A percentile compares a stretch with the other conserved stretches of the same genome.
phyloP scores from a whole-genome alignment of 257 asterid genomes.

The Solanum tacnaense region DNA sequence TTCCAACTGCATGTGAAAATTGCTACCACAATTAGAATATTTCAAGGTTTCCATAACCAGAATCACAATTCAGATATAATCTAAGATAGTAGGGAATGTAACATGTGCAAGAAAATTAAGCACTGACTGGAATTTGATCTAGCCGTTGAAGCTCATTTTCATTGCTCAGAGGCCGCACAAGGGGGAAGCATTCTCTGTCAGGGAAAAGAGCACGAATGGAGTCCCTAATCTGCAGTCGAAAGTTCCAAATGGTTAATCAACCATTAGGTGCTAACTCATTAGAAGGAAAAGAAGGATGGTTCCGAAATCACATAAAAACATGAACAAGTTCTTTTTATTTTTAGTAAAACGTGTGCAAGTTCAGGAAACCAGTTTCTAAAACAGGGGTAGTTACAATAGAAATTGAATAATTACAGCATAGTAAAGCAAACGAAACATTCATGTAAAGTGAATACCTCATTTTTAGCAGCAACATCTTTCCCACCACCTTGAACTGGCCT shows the following conservation, averaged over 20 bases:
- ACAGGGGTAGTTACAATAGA: not conserved
- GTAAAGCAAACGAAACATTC: not conserved
- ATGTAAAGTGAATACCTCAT: conserved; percentile 43
- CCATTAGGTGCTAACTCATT: not conserved
- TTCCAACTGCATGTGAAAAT: conserved; percentile 43
- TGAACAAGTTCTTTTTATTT: not conserved
- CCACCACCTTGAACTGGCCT: conserved; percentile 75
- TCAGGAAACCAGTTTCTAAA: not conserved
- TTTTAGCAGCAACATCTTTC: conserved; percentile 76
- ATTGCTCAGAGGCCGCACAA: conserved; percentile 80
- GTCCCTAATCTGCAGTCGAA: conserved; percentile 63
- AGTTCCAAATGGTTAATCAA: not conserved
- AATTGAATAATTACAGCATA: not conserved
- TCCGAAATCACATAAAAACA: not conserved
- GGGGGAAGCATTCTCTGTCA: conserved; percentile 91
- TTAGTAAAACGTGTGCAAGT: not conserved
- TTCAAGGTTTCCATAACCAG: not conserved
- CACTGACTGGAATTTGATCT: conserved; percentile 68
- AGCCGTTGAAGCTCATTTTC: conserved; percentile 86
- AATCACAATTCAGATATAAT: not conserved
- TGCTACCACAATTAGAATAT: not conserved
- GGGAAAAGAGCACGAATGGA: conserved; percentile 98
- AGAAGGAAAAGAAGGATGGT: not conserved
- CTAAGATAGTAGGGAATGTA: not conserved
- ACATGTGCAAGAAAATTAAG: not conserved